These are phyloP conservation scores for Phytophthora syringae DNA, from an alignment of 352 stramenopile species.

Conservation along the genomic window DNA sequence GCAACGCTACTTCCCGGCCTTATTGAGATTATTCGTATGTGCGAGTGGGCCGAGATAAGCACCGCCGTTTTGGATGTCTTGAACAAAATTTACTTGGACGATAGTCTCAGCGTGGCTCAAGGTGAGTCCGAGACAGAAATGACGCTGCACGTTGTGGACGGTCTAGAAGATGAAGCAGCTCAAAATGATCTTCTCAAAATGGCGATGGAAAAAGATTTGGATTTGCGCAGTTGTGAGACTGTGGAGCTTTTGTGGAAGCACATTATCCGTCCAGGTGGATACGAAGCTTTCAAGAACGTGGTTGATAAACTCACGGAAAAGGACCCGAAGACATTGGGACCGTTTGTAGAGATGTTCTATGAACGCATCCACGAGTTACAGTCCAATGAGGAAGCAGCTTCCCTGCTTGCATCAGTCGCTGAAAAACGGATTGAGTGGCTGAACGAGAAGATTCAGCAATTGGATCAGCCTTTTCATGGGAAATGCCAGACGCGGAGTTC, in stretches of 20 bases:
- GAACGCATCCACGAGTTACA: neutral
- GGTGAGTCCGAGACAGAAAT: constrained; percentile 5
- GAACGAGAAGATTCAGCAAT: constrained; percentile 9
- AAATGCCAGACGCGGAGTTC: constrained; percentile 12
- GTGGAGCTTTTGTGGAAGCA: constrained; percentile 1
- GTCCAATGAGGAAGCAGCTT: neutral
- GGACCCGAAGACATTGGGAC: neutral
- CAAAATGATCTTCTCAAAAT: constrained; percentile 2
- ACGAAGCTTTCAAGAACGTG: neutral
- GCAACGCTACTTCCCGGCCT: constrained; percentile 5
- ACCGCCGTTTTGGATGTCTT: constrained; percentile 3
- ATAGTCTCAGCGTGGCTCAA: neutral
- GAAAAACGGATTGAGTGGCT: constrained; percentile 7
- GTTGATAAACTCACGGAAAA: neutral
- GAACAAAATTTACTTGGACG: neutral
- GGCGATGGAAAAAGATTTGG: neutral
- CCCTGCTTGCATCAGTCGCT: constrained; percentile 5
- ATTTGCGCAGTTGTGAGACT: neutral
- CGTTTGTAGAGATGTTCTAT: neutral
- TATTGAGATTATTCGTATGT: constrained; percentile 6
- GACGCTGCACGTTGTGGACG: constrained; percentile 8
- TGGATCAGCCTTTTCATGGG: constrained; percentile 18
- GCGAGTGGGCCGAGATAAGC: constrained; percentile 19
- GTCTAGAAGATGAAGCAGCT: constrained; percentile 1
- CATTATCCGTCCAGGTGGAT: neutral